Evolutionary conservation across 495 filamentous ascomycete species (phyloP), one percentile per base, ranked within the genome.

Genomic region (Chaetomium tenue): DNA sequence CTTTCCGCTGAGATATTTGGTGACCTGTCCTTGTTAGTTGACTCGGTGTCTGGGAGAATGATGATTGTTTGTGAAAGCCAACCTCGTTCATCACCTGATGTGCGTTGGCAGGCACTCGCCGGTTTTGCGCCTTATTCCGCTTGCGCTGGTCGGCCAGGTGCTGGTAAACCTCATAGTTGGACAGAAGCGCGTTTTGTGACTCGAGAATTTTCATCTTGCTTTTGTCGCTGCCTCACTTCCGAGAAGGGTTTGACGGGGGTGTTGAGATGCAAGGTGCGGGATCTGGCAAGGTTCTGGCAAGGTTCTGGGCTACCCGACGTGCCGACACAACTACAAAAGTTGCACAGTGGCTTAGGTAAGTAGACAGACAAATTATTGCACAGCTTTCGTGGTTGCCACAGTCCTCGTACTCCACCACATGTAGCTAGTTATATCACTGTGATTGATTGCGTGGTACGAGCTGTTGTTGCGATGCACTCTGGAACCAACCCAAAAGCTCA

Each of bases 81-180:
- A 74, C 71, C 67, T 74, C 71, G 46, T 26, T 68, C 63, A 59
- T 65, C 58, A 65, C 22, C 76, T 62, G 13, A 66, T 74, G 60
- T 1, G 77, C 72, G 57, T 80, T 79, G 16, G 51, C 67, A 1
- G 80, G 79, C 44, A 78, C 70, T 39, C 76, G 71, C 28, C 78
- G 76, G 50, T 76, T 75, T 33, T 74, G 65, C 4, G 68, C 53
- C 58, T 78, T 75, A 58, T 80, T 76, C 26, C 74, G 68, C 25
- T 68, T 69, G 65, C 77, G 74, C 28, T 66, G 68, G 50, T 83
- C 74, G n/a, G 66, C 62, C 56, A 83, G 66, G 66, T 79, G 79
- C 56, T 75, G 71, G 70, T 80, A 80, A 53, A 81, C 78, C 68
- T 83, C 80, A 65, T 77, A 76, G 66, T 83, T 83, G 62, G 79